These are phyloP conservation scores for Saturnispora mendoncae DNA, from an alignment of 805 yeast genomes.

Conservation along the genomic window DNA sequence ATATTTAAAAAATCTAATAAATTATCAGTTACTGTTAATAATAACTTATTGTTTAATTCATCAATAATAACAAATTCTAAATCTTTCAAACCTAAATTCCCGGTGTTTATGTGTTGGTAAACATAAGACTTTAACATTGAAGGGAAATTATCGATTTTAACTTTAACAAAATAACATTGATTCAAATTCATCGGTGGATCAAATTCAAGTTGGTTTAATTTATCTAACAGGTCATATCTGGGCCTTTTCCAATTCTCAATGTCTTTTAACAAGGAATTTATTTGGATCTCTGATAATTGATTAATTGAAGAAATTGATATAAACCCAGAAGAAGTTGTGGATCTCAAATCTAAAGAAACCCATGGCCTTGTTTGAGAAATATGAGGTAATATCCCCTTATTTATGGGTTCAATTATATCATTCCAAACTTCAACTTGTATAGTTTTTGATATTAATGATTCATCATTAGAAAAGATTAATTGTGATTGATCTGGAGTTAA, in stretches of 20 bases:
- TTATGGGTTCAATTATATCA: not conserved
- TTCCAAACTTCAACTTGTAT: constrained; percentile 1
- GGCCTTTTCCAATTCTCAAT: not conserved
- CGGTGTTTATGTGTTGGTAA: not conserved
- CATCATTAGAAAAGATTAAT: not conserved
- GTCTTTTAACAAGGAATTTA: not conserved
- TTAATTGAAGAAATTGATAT: not conserved
- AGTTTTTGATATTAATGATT: not conserved
- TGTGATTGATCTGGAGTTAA: not conserved
- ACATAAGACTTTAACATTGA: not conserved
- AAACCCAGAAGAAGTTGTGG: not conserved
- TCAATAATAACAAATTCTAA: constrained; percentile 8
- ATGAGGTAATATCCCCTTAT: not conserved
- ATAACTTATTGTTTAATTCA: not conserved
- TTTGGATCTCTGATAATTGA: not conserved
- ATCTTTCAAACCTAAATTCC: not conserved
- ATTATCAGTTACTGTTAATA: constrained; percentile 1
- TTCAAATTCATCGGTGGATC: constrained; percentile 1
- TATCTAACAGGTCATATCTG: constrained; percentile 1
- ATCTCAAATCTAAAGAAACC: constrained; percentile 1
- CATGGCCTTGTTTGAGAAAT: not conserved
- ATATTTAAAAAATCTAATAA: constrained; percentile 3
- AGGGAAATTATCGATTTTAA: not conserved
- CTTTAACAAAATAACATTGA: constrained; percentile 2
- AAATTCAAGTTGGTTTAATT: not conserved